Evolutionary conservation across 495 filamentous ascomycete genomes (phyloP).

Genomic region (Terfezia claveryi): DNA sequence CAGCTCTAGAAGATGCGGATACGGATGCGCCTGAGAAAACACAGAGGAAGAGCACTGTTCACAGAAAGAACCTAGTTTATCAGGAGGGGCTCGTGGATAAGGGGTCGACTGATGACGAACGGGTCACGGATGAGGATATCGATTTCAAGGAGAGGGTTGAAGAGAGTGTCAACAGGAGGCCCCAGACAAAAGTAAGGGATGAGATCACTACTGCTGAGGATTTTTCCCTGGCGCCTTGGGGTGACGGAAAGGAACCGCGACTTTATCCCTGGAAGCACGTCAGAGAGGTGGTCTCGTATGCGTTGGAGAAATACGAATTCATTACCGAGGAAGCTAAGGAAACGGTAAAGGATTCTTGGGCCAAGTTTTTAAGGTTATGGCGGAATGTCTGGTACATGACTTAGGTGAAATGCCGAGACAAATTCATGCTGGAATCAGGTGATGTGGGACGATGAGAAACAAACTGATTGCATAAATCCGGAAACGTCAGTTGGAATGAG

Average conservation of each 20-base stretch:
- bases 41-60: not conserved
- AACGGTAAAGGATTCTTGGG: not conserved
- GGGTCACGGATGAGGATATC: not conserved
- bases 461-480: too few species aligned
- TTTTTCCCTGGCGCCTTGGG: not conserved
- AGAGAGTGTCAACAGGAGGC: not conserved
- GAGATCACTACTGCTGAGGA: not conserved
- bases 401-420: not conserved
- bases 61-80: not conserved
- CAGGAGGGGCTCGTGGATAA: not conserved
- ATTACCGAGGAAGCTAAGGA: not conserved
- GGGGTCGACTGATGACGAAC: not conserved
- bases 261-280: not conserved
- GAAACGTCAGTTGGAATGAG: too few species aligned
- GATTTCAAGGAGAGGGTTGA: not conserved
- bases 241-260: not conserved
- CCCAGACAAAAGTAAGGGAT: not conserved
- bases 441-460: too few species aligned
- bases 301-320: too few species aligned
- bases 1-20: not conserved
- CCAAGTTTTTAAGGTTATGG: not conserved
- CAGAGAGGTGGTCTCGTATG: not conserved
- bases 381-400: not conserved
- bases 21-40: not conserved
- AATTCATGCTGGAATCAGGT: too few species aligned